Evolutionary conservation across 345 rosid species (phyloP).

Genomic region (Citrus glauca): DNA sequence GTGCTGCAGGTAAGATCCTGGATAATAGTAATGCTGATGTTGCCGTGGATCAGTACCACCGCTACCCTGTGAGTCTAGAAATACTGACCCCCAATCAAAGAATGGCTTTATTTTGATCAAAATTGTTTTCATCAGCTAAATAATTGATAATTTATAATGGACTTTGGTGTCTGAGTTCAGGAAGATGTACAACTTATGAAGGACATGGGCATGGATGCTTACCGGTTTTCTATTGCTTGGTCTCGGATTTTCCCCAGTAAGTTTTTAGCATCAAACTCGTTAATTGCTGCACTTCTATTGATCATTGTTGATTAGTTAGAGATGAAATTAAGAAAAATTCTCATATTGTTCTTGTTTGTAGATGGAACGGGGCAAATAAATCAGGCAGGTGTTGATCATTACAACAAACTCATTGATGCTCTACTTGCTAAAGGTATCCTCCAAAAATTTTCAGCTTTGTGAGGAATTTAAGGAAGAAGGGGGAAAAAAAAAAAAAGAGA

Average conservation of each 20-base stretch:
- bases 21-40: conserved; percentile 88
- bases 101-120: neutral
- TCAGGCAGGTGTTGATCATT: conserved; percentile 88
- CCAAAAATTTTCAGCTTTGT: neutral
- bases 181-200: conserved; percentile 91
- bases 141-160: neutral
- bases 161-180: conserved; percentile 27
- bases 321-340: neutral
- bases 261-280: neutral
- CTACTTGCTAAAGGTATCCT: conserved; percentile 66
- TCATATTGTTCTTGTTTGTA: conserved; percentile 6
- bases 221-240: conserved; percentile 89
- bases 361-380: conserved; percentile 84
- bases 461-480: no score
- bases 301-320: neutral
- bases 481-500: no score
- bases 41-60: conserved; percentile 88
- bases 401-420: conserved; percentile 76
- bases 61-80: conserved; percentile 44
- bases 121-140: neutral
- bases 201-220: conserved; percentile 95
- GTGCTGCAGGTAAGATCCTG: conserved; percentile 49
- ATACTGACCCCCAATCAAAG: neutral
- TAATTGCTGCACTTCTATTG: no score
- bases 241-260: conserved; percentile 86